Base-by-base conservation (phyloP, 352 stramenopile species). In the Phytophthora hibernalis region DNA sequence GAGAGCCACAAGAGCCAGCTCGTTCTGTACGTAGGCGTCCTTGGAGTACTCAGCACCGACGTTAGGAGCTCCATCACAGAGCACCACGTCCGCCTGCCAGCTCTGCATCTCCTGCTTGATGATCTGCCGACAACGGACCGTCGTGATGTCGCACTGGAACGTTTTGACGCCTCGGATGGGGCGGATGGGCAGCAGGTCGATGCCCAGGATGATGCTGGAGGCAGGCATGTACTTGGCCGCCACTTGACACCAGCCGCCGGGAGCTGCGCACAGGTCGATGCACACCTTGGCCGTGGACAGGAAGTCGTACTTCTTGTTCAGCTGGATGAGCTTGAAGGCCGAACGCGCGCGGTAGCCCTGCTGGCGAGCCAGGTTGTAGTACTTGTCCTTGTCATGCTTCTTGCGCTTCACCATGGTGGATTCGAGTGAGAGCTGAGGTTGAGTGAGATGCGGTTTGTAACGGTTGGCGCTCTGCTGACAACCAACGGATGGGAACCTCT, bases 331-430 rank as follows among this genome's bases (percentile, higher is more conserved):
- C 89, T 99, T 99, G 87, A 99, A 99, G 20, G 98, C 98, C 7
- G 97, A 98, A 52, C 98, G 96, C 22, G 97, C 97, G 71, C 98
- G 93, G 80, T 99, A 99, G 16, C 98, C 98, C 87, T 99, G 97
- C 82, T 99, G 97, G 51, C 98, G 97, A 11, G 97, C 97, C 54
- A 99, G 79, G 74, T 98, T 97, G 82, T 99, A 99, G 84, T 99
- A 99, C 80, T 99, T 99, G 83, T 99, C 98, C 82, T 98, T 98
- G 73, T 99, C 96, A 82, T 96, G 90, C 89, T 99, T 99, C 77
- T 98, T 99, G 70, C 96, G 82, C 80, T 99, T 99, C 43, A 97
- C 85, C 87, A 96, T 96, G 53, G 57, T 26, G 28, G 53, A 21
- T 21, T 18, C 20, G 30, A 18, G 7, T 54, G 43, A 44, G n/a